Conservation (phyloP, 1,284 basidiomycete species). For the Peniophora sp. region DNA sequence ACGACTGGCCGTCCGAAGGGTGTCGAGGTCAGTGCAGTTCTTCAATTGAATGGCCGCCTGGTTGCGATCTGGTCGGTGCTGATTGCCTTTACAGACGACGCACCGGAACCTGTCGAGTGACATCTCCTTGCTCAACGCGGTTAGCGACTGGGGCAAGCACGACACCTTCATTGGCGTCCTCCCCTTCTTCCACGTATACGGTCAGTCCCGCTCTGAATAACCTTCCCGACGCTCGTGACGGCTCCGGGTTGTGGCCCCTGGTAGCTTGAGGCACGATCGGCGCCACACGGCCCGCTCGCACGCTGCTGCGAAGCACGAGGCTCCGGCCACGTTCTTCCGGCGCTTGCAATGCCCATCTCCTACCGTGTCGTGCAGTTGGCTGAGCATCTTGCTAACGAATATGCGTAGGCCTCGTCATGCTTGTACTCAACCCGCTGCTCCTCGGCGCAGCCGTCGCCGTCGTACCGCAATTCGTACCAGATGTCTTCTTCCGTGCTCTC, state of each 20-base stretch:
- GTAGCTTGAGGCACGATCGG: too few species aligned
- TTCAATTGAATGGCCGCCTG: not conserved
- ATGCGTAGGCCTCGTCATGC: conserved; percentile 39
- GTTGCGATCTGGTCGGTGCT: not conserved
- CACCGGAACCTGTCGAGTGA: conserved; percentile 34
- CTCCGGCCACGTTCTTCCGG: too few species aligned
- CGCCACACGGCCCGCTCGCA: too few species aligned
- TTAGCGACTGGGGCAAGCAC: conserved; percentile 23
- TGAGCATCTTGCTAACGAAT: not conserved
- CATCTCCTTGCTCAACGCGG: conserved; percentile 17
- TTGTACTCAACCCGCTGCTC: conserved; percentile 55
- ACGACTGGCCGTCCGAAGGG: conserved; percentile 38
- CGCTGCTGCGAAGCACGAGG: too few species aligned
- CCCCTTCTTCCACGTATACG: conserved; percentile 49
- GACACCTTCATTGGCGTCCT: conserved; percentile 31
- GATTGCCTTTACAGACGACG: conserved; percentile 24
- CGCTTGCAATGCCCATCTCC: not conserved
- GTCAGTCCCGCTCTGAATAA: conserved; percentile 16
- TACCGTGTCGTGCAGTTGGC: not conserved
- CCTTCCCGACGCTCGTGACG: too few species aligned
- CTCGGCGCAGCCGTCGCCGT: conserved; percentile 57
- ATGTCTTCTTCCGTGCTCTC: conserved; percentile 58
- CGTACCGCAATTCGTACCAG: conserved; percentile 68
- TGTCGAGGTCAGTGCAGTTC: conserved; percentile 24
- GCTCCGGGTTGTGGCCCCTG: too few species aligned